Conservation (phyloP, 345 rosid species). For the Salix arbutifolia region DNA sequence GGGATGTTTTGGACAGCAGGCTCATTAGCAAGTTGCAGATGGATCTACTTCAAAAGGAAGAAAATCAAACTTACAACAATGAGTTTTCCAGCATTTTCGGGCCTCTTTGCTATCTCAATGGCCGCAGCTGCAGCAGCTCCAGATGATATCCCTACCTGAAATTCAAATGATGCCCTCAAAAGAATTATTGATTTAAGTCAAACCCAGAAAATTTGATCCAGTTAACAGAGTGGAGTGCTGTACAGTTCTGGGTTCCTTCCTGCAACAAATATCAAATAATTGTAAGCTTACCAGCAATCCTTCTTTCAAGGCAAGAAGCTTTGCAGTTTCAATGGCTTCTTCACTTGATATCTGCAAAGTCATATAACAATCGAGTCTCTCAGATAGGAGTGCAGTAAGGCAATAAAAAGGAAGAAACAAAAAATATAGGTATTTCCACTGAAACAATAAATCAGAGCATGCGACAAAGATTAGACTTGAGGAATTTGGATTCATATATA, state of each 20-base stretch:
- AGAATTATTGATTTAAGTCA: background rate
- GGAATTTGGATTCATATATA: background rate
- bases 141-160: constrained; percentile 66
- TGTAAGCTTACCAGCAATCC: constrained; percentile 45
- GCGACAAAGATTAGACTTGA: background rate
- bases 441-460: background rate
- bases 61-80: constrained; percentile 46
- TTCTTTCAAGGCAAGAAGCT: constrained; percentile 51
- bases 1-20: background rate
- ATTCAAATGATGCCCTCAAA: constrained; percentile 1
- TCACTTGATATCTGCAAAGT: constrained; percentile 38
- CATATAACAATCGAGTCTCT: background rate
- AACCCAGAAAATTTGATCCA: too few species aligned
- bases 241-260: background rate
- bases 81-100: constrained; percentile 68
- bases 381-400: background rate
- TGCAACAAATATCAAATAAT: background rate
- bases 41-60: background rate
- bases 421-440: background rate
- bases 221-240: background rate
- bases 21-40: background rate
- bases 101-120: constrained; percentile 50
- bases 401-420: background rate
- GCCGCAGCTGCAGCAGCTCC: constrained; percentile 75
- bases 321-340: constrained; percentile 54